phyloP scores from a whole-genome alignment of 345 rosid species.

The Citrus australasica region DNA sequence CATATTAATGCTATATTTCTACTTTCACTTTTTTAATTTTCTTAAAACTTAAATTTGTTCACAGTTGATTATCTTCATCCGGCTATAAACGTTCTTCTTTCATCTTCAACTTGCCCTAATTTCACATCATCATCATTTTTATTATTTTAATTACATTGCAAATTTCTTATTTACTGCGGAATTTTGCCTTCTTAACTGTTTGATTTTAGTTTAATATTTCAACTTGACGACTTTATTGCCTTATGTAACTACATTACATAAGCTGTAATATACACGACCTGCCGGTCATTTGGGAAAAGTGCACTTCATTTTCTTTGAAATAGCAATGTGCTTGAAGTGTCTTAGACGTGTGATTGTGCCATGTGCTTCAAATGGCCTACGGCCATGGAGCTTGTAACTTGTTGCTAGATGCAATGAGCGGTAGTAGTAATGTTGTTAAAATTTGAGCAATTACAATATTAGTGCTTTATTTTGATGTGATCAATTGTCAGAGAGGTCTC shows the following conservation, averaged over 20 bases:
- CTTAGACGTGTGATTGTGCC: not conserved
- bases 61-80: not conserved
- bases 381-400: not conserved
- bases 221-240: not conserved
- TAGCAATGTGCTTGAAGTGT: not conserved
- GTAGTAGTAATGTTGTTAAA: too few species aligned
- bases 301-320: not conserved
- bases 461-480: not conserved
- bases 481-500: too few species aligned
- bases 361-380: not conserved
- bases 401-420: too few species aligned
- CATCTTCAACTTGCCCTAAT: not conserved
- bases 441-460: not conserved
- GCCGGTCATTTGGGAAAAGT: not conserved
- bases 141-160: not conserved
- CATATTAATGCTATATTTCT: not conserved
- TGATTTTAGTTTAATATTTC: not conserved
- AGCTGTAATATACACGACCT: not conserved
- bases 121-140: not conserved
- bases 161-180: not conserved
- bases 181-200: not conserved
- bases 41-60: not conserved
- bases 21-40: not conserved
- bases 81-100: not conserved
- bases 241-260: not conserved